Evolutionary conservation across 2,329 filamentous ascomycete species (phyloP), one percentile per base, ranked within the genome.

Genomic region (Helminthosporium solani): DNA sequence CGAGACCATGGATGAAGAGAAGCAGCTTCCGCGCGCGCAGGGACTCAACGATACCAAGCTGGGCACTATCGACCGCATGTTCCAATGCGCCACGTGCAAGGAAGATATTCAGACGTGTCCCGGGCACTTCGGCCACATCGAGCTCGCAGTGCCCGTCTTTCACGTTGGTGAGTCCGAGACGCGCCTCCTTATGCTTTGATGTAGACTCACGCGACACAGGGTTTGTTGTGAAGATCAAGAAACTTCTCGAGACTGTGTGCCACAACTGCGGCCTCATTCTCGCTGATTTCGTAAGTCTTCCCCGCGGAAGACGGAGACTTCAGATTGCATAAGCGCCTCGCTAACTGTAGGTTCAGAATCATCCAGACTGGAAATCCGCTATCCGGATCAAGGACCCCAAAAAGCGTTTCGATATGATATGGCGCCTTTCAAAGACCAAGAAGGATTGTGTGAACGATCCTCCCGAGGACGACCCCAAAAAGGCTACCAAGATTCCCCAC

Each of bases 151-250:
- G 68, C 94, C 95, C 45, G 94, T 99, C 61, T 99, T 88, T 73
- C 94, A 99, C 63, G 82, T 85, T 62, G 83, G 82, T 85, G 71
- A 54, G 75, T 68, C 45, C 25, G 19, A 5, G 14, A 20, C n/a
- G 15, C 21, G 23, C 11, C 14, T 2, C 7, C 14, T 16, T 39
- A 15, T 11, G 21, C 23, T 9, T 37, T 25, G 25, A 19, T 15
- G 23, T 3, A 27, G 18, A 33, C 55, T 63, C 44, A 60, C 42
- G 20, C 14, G 2, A 3, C 16, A 1, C 79, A 78, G 94, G 94
- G 65, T 99, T 96, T 75, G 87, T 99, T 76, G 95, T 89, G 73
- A 97, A 97, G 78, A 91, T 96, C 75, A 99, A 99, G 81, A 99
- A 97, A 80, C 84, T 99, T 63, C 79, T 99, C 72, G 95, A 99